phyloP scores from a whole-genome alignment of 495 filamentous ascomycete genomes.

The Penicillium maclennaniae region DNA sequence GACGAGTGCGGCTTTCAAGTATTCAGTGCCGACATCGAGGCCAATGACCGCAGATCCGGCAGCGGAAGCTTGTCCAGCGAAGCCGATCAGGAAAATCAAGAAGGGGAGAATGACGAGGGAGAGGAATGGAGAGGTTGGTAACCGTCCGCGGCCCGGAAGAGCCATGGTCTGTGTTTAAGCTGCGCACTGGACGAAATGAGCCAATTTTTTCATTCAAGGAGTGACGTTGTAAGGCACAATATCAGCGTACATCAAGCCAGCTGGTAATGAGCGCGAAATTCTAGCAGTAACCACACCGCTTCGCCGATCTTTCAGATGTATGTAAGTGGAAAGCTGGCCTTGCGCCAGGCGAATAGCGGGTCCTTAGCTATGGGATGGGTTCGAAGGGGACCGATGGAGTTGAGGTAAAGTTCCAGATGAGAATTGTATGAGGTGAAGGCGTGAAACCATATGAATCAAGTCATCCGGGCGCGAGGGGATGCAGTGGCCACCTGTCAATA shows the following conservation, averaged over 20 bases:
- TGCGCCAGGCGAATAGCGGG: constrained; percentile 14
- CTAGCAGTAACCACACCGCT: constrained; percentile 1
- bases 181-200: constrained; percentile 21
- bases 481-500: constrained; percentile 41
- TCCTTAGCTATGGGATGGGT: constrained; percentile 14
- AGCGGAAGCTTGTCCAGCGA: constrained; percentile 57
- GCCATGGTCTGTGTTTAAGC: constrained; percentile 47
- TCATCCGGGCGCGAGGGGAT: constrained; percentile 24
- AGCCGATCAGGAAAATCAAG: constrained; percentile 52
- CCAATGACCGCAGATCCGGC: constrained; percentile 75
- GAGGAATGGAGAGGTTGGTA: constrained; percentile 35
- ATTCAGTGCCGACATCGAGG: constrained; percentile 93
- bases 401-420: background rate
- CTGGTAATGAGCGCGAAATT: constrained; percentile 11
- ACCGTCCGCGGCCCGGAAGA: constrained; percentile 43
- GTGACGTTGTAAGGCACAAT: background rate
- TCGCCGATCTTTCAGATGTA: constrained; percentile 14
- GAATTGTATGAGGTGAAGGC: constrained; percentile 2
- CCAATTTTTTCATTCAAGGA: background rate
- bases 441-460: constrained; percentile 8
- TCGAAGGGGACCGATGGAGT: constrained; percentile 1
- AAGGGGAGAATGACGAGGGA: constrained; percentile 40
- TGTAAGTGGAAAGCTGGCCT: constrained; percentile 21
- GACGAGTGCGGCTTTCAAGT: constrained; percentile 93
- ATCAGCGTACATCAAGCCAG: constrained; percentile 1